Conservation (phyloP, 176 grass and related monocot genomes). For the Juncus effusus region DNA sequence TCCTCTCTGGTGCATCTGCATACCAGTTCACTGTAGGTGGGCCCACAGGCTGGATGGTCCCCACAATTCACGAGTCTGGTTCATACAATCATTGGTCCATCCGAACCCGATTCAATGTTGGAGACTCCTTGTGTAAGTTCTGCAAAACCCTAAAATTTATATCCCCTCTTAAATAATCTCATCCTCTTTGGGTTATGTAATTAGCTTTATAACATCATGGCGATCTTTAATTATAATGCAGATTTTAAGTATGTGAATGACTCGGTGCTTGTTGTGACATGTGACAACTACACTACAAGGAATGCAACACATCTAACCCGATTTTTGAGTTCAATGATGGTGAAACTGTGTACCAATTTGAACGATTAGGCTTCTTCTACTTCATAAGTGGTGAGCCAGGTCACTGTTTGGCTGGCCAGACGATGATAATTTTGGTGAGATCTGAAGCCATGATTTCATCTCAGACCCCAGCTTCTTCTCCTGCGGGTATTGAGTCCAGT, state of each 20-base stretch:
- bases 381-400: slow-evolving; percentile 29
- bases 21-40: slow-evolving; percentile 34
- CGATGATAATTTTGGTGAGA: slow-evolving; percentile 28
- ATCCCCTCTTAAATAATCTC: background rate
- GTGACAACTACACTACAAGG: slow-evolving; percentile 8
- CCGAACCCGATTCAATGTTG: slow-evolving; percentile 27
- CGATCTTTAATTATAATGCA: background rate
- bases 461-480: background rate
- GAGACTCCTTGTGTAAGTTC: slow-evolving; percentile 28
- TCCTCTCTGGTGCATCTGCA: background rate
- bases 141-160: background rate
- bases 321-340: slow-evolving; percentile 10
- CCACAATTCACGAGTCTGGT: slow-evolving; percentile 12
- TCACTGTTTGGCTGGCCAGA: slow-evolving; percentile 24
- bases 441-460: slow-evolving; percentile 19
- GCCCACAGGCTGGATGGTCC: slow-evolving; percentile 26
- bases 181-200: too few relatives aligned
- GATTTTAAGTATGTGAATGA: slow-evolving; percentile 40
- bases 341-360: slow-evolving; percentile 25
- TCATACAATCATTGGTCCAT: slow-evolving; percentile 35
- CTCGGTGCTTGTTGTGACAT: slow-evolving; percentile 35
- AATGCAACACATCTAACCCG: slow-evolving; percentile 30
- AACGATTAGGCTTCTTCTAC: slow-evolving; percentile 29
- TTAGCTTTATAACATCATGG: too few relatives aligned
- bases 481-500: background rate